phyloP scores from a whole-genome alignment of 2,329 filamentous ascomycete species.

The Beauveria sp. region DNA sequence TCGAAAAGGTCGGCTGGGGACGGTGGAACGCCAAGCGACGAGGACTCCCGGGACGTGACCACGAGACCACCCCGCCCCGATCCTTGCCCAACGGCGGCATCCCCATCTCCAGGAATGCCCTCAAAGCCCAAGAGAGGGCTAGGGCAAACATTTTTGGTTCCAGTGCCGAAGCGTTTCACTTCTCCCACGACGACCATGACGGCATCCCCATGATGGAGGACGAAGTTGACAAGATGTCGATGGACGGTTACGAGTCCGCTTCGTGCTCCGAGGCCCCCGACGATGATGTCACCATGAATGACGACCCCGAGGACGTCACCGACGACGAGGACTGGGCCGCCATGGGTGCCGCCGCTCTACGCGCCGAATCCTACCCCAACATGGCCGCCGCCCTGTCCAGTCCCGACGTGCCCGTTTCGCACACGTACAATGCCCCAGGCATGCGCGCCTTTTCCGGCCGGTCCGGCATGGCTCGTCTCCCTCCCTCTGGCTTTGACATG shows the following conservation, averaged over 20 bases:
- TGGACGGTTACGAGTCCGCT: constrained; percentile 60
- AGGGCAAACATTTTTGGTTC: constrained; percentile 45
- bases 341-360: constrained; percentile 77
- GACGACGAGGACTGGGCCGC: constrained; percentile 96
- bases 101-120: constrained; percentile 42
- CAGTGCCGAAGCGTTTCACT: constrained; percentile 65
- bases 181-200: constrained; percentile 63
- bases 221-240: constrained; percentile 93
- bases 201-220: constrained; percentile 60
- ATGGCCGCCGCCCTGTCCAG: constrained; percentile 45
- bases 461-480: constrained; percentile 46
- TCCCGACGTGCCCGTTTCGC: constrained; percentile 25
- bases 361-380: constrained; percentile 56
- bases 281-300: constrained; percentile 58
- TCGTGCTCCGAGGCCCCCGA: constrained; percentile 70
- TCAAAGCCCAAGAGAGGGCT: constrained; percentile 38
- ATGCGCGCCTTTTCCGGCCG: constrained; percentile 42
- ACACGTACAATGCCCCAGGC: constrained; percentile 39
- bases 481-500: constrained; percentile 45
- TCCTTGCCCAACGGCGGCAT: constrained; percentile 42
- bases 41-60: constrained; percentile 49
- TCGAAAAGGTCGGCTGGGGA: constrained; percentile 96
- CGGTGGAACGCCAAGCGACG: constrained; percentile 81
- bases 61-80: constrained; percentile 32
- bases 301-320: constrained; percentile 77